phyloP scores from a whole-genome alignment of 2,329 filamentous ascomycete species.

The Phyllachora maydis region DNA sequence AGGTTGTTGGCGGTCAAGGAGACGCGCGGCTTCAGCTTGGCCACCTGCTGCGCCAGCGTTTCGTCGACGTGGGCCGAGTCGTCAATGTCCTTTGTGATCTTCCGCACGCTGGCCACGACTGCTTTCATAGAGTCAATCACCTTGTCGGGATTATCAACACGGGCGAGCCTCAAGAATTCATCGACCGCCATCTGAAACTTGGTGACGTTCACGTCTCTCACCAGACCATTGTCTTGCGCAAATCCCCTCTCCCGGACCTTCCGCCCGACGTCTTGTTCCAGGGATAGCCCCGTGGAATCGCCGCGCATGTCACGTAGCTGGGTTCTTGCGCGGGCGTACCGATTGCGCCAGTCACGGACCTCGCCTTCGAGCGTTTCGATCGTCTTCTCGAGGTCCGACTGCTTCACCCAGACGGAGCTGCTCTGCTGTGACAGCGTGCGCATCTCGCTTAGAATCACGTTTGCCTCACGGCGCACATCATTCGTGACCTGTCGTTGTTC shows the following conservation, averaged over 20 bases:
- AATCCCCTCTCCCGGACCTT: constrained; percentile 47
- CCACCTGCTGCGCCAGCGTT: constrained; percentile 32
- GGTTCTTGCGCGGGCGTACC: constrained; percentile 74
- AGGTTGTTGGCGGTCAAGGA: constrained; percentile 91
- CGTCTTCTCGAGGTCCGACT: constrained; percentile 56
- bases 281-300: constrained; percentile 53
- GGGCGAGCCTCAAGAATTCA: constrained; percentile 62
- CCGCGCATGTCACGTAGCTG: constrained; percentile 66
- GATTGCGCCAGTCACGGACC: constrained; percentile 73
- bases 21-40: constrained; percentile 59
- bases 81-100: constrained; percentile 67
- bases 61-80: constrained; percentile 31
- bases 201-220: constrained; percentile 84
- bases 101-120: constrained; percentile 63
- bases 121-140: constrained; percentile 74
- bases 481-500: constrained; percentile 71
- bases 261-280: constrained; percentile 49
- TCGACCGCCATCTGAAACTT: constrained; percentile 91
- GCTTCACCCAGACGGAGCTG: constrained; percentile 57
- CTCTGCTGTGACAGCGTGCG: constrained; percentile 64
- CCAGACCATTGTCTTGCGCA: constrained; percentile 49
- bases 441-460: constrained; percentile 78
- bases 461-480: constrained; percentile 68
- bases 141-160: constrained; percentile 49
- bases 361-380: constrained; percentile 64